Evolutionary conservation across 1,284 basidiomycete genomes (phyloP).

Genomic region (Microstroma glucosiphilum): DNA sequence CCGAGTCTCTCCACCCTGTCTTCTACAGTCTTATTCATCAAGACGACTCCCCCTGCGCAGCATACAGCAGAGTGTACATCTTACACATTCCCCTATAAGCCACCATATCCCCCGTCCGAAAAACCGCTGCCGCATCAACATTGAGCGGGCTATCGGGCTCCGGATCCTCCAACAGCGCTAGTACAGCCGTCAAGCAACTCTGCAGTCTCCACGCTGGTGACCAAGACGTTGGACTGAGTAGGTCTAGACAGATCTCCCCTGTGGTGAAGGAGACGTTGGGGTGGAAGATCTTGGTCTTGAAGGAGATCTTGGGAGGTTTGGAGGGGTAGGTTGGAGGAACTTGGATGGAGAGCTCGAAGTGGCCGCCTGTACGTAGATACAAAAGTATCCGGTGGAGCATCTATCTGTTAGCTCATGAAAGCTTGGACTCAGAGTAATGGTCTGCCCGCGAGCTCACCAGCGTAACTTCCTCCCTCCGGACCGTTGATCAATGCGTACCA

Average conservation of each 20-base stretch:
- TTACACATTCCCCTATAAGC: slow-evolving; percentile 11
- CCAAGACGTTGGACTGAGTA: slow-evolving; percentile 43
- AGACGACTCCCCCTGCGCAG: background rate
- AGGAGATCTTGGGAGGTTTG: slow-evolving; percentile 44
- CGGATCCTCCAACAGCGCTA: slow-evolving; percentile 45
- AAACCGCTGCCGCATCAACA: slow-evolving; percentile 42
- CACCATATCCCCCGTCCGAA: slow-evolving; percentile 10
- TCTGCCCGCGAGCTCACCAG: slow-evolving; percentile 14
- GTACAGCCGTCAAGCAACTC: slow-evolving; percentile 42
- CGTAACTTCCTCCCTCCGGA: slow-evolving; percentile 26
- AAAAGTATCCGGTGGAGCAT: slow-evolving; percentile 3
- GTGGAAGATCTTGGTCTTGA: slow-evolving; percentile 43
- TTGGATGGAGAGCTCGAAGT: slow-evolving; percentile 31
- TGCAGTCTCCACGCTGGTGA: slow-evolving; percentile 49
- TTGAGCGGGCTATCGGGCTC: slow-evolving; percentile 50
- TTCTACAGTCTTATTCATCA: no score
- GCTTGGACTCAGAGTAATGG: background rate
- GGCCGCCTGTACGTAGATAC: slow-evolving; percentile 17
- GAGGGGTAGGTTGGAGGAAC: slow-evolving; percentile 39
- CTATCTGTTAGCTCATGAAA: background rate
- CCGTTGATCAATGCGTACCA: slow-evolving; percentile 36
- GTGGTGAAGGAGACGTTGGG: slow-evolving; percentile 44
- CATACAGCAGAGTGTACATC: slow-evolving; percentile 11
- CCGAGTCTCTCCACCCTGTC: no score
- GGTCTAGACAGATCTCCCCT: slow-evolving; percentile 50